Base-by-base conservation (phyloP, 1,284 basidiomycete species). In the Gymnopus androsaceus region DNA sequence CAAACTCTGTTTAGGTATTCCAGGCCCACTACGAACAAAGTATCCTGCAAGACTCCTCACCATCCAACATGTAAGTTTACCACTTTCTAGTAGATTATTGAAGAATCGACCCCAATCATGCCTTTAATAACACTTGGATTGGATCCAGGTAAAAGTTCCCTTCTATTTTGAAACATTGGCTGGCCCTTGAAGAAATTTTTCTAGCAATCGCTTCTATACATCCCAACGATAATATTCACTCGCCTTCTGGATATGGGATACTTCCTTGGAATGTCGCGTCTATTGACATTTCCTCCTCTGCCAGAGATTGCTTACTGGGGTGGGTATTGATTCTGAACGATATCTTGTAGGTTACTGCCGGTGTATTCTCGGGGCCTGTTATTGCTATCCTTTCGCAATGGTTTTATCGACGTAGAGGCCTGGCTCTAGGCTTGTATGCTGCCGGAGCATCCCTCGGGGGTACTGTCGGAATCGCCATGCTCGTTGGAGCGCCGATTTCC, bases 241-340 rank as follows among this genome's bases (percentile, higher is more conserved):
- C 72, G 75, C 2, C 65, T 81, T 12, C 76, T 80, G 62, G 80
- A 82, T 63, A 59, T 72, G 7, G 79, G 79, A 0, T 73, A 76
- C 76, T 7, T 75, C 80, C 61, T 66, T 81, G 59, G 67, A 80
- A 61, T 74, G 75, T 48, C 72, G 59, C 3, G 54, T 69, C 52
- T 81, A 77, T 63, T 81, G 73, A 67, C 77, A 81, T 41, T 72
- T 74, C 50, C 51, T 76, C 19, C 66, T 76, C 4, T 71, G 69
- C 47, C 75, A 77, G 60, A 75, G 74, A 1, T 56, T 75, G 25
- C 60, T 65, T 2, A 61, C 69, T 49, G 75, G 73, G 15, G 70
- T 74, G 50, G 65, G 57, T 34, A 27, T 37, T 3, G 9, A 1
- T 11, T 19, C 38, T n/a, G 9, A 31, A 17, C 8, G 33, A 12